phyloP scores from a whole-genome alignment of 2,329 filamentous ascomycete genomes.

The Balansia obtecta region DNA sequence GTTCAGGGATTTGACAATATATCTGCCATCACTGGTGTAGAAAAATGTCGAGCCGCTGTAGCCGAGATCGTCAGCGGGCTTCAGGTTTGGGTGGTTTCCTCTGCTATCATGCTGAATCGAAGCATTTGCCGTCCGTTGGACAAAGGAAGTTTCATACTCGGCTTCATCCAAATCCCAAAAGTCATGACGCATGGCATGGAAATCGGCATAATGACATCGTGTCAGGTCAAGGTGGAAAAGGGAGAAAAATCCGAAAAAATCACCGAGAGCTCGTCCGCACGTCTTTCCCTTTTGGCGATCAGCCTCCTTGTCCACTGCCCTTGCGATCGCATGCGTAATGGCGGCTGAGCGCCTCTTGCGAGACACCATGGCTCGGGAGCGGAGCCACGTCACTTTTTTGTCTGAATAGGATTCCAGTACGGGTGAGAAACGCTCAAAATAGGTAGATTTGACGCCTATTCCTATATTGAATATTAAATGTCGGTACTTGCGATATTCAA shows the following conservation, averaged over 20 bases:
- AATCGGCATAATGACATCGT: slow-evolving; percentile 1
- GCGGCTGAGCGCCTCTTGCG: neutral
- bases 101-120: neutral
- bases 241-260: neutral
- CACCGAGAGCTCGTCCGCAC: neutral
- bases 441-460: no score
- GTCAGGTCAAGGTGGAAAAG: neutral
- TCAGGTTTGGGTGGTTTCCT: slow-evolving; percentile 20
- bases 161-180: slow-evolving; percentile 4
- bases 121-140: neutral
- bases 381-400: no score
- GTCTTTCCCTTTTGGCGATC: neutral
- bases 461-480: no score
- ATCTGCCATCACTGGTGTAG: slow-evolving; percentile 50
- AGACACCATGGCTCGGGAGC: no score
- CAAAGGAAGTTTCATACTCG: slow-evolving; percentile 1
- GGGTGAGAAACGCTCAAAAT: no score
- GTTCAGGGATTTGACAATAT: slow-evolving; percentile 59
- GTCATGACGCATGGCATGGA: slow-evolving; percentile 2
- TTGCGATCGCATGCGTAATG: slow-evolving; percentile 1
- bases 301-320: neutral
- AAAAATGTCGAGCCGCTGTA: slow-evolving; percentile 71
- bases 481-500: no score
- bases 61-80: slow-evolving; percentile 53
- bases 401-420: no score